Evolutionary conservation across 164 flowering plant species (phyloP), one percentile per base, ranked within the genome.

Genomic region (Buxus sempervirens): DNA sequence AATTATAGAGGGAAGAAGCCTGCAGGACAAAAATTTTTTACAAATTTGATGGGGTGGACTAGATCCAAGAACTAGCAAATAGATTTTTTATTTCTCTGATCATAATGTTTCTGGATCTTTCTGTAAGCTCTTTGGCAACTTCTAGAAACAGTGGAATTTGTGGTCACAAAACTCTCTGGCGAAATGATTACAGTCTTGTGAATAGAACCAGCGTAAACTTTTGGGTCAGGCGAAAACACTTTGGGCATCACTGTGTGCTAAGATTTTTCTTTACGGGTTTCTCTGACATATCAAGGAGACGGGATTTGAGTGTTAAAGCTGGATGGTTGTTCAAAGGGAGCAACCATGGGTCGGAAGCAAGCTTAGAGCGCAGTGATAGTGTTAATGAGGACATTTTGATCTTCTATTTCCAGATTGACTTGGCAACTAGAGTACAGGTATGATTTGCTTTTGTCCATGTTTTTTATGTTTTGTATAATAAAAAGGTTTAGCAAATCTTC

Each of bases 371-470:
- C 45, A 95, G 97, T 70, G 98, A 91, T 78, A 85, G 77, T 68
- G 92, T 90, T 54, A 90, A 91, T 73, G 96, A 91, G 78, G 98
- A 95, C 77, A 88, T 95, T 23, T 71, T 95, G 77, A 77, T 95
- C 45, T 95, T 95, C 90, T 90, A 89, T 75, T 91, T 90, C 68
- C 93, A 89, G 88, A 73, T 95, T 54, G 96, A 95, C 74, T 79
- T 95, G 85, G 91, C 88, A 5, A 95, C 96, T 51, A 84, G 88
- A 62, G 90, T 87, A 28, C 98, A 94, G 96, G 98, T 94, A 71
- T 72, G 64, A 22, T 21, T 21, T 58, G 22, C 23, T 16, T 32
- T 0, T 49, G 10, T 59, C 63, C 45, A 32, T 1, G 20, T 3
- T 22, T 22, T 60, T 41, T 19, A 14, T 53, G 0, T 56, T 67